Evolutionary conservation across 2,329 filamentous ascomycete species (phyloP).

Genomic region (Coniochaeta ligniaria): DNA sequence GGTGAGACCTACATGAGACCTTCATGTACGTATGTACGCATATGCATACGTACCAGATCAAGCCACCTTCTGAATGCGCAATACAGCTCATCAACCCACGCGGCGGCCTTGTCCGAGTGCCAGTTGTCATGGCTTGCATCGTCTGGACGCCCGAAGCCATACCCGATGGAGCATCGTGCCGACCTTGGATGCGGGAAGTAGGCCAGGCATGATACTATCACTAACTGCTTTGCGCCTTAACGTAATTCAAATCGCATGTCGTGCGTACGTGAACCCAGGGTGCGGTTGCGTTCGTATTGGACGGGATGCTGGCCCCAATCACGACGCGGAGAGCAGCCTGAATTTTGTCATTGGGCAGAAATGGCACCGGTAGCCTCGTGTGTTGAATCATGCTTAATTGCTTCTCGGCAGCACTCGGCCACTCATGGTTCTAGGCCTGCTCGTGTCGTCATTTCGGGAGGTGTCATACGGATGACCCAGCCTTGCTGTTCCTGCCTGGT

Average conservation of each 20-base stretch:
- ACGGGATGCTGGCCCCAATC: not conserved
- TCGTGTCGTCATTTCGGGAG: too few species aligned
- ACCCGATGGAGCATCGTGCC: not conserved
- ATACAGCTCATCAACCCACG: too few species aligned
- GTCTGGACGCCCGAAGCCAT: not conserved
- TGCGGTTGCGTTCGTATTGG: not conserved
- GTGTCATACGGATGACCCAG: conserved; percentile 7
- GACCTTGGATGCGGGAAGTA: not conserved
- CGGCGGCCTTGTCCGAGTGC: not conserved
- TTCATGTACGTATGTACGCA: too few species aligned
- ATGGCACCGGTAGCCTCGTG: not conserved
- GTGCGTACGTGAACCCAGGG: too few species aligned
- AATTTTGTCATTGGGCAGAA: conserved; percentile 5
- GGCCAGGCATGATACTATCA: too few species aligned
- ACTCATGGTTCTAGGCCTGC: too few species aligned
- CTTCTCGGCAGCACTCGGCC: not conserved
- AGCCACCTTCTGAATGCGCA: not conserved
- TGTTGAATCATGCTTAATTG: not conserved
- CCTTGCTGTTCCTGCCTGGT: conserved; percentile 18
- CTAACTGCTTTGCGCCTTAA: too few species aligned
- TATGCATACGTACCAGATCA: not conserved
- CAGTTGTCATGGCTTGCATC: not conserved
- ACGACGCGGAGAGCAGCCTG: not conserved
- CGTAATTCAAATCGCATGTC: not conserved
- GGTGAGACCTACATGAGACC: conserved; percentile 1